Evolutionary conservation across 1,139 yeast species (phyloP).

Genomic region (Yamadazyma membranifaciens): DNA sequence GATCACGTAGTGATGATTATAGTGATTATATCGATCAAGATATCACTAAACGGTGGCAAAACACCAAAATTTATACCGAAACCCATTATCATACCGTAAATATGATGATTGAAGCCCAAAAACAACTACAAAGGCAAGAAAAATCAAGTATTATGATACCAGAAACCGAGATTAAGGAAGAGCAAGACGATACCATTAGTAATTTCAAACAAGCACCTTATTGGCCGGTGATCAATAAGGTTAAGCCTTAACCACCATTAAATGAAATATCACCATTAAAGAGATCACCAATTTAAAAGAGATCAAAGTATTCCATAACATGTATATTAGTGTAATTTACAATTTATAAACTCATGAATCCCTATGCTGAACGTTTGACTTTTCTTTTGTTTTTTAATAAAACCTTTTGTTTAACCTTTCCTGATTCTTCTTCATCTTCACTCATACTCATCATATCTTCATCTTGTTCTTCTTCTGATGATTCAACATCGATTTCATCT

Average conservation of each 20-base stretch:
- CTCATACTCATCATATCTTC: slow-evolving; percentile 30
- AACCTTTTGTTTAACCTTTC: slow-evolving; percentile 66
- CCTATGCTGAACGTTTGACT: slow-evolving; percentile 20
- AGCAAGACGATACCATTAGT: slow-evolving; percentile 1
- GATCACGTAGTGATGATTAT: slow-evolving; percentile 11
- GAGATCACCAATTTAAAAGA: not conserved
- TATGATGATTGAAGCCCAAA: slow-evolving; percentile 29
- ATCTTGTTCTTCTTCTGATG: slow-evolving; percentile 43
- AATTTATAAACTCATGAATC: slow-evolving; percentile 13
- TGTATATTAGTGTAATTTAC: slow-evolving; percentile 11
- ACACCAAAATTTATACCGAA: slow-evolving; percentile 27
- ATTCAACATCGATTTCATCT: slow-evolving; percentile 37
- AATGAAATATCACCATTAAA: not conserved
- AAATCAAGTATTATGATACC: slow-evolving; percentile 47
- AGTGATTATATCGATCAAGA: not conserved
- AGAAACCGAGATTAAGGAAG: slow-evolving; percentile 40
- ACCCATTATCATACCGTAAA: slow-evolving; percentile 29
- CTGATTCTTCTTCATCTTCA: slow-evolving; percentile 32
- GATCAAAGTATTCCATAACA: slow-evolving; percentile 1
- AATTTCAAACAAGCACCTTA: slow-evolving; percentile 27
- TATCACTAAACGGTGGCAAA: slow-evolving; percentile 23
- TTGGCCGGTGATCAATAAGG: slow-evolving; percentile 23
- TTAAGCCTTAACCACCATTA: slow-evolving; percentile 3
- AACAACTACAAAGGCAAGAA: slow-evolving; percentile 13
- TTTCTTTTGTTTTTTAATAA: slow-evolving; percentile 72